Percentiles rank a stretch among this genome's conserved stretches.
phyloP scores from a whole-genome alignment of 768 basidiomycete species.

The Xerocomus potaroensis region DNA sequence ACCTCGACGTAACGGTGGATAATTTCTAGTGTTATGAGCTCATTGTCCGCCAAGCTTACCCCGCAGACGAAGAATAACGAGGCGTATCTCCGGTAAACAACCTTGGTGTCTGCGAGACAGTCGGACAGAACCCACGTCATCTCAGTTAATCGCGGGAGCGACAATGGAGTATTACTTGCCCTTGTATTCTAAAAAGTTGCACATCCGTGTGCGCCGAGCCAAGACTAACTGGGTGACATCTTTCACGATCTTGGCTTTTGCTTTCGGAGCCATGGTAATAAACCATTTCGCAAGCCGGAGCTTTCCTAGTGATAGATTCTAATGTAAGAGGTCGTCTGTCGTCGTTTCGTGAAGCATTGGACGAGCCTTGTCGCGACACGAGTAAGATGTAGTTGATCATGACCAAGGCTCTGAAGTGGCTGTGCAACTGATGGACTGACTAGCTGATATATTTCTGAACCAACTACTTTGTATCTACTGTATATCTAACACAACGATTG shows the following conservation, averaged over 20 bases:
- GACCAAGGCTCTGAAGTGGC: conserved; percentile 20
- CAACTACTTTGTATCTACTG: neutral
- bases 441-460: neutral
- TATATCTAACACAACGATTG: neutral
- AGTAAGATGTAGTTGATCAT: conserved; percentile 95
- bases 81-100: conserved; percentile 94
- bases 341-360: conserved; percentile 3
- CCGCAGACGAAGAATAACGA: conserved; percentile 94
- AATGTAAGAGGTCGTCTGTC: conserved; percentile 8
- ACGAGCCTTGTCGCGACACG: conserved; percentile 84
- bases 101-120: conserved; percentile 58
- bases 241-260: conserved; percentile 88
- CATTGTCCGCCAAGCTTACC: conserved; percentile 81
- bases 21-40: conserved; percentile 86
- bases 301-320: conserved; percentile 56
- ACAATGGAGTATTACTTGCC: conserved; percentile 42
- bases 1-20: conserved; percentile 94
- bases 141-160: neutral
- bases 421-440: conserved; percentile 17
- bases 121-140: conserved; percentile 9
- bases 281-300: conserved; percentile 97
- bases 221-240: conserved; percentile 93
- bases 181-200: conserved; percentile 96
- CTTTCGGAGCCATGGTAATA: conserved; percentile 72
- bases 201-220: conserved; percentile 84